Percentiles rank a stretch among this genome's conserved stretches.
Conservation (phyloP, 257 asterid species). For the Solanum dulcamara region DNA sequence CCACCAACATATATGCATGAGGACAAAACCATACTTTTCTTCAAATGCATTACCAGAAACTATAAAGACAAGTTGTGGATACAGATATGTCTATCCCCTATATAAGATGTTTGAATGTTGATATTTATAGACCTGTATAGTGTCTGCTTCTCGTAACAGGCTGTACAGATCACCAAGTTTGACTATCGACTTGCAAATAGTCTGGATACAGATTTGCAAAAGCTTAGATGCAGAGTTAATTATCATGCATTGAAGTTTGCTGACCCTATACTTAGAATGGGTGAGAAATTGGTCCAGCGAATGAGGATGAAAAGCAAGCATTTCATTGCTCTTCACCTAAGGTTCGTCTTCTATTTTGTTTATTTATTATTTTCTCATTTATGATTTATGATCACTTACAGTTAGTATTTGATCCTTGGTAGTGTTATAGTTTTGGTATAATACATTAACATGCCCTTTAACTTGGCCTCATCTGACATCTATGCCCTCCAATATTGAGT, state of each 20-base stretch:
- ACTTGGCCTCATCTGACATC: too few species aligned
- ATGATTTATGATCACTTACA: neutral
- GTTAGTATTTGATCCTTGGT: neutral
- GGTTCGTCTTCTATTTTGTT: constrained; percentile 24
- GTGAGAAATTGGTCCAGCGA: constrained; percentile 58
- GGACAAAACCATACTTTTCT: neutral
- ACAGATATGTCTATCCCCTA: neutral
- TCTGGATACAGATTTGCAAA: constrained; percentile 68
- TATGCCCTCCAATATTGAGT: too few species aligned
- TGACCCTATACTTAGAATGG: constrained; percentile 64
- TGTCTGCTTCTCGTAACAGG: constrained; percentile 41
- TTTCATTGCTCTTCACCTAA: constrained; percentile 82
- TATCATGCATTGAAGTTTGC: constrained; percentile 91
- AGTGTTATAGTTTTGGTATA: neutral
- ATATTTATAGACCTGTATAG: neutral
- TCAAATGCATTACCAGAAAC: neutral
- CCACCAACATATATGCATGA: neutral
- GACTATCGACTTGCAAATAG: constrained; percentile 90
- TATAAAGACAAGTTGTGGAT: neutral
- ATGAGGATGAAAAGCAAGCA: constrained; percentile 77
- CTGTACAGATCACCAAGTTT: constrained; percentile 78
- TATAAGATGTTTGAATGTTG: neutral
- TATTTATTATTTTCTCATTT: neutral
- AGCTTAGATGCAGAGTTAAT: constrained; percentile 92
- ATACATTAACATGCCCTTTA: too few species aligned